A percentile compares a stretch with the other conserved stretches of the same genome.
These are phyloP conservation scores for Dissoconium aciculare DNA, from an alignment of 2,329 filamentous ascomycete genomes.

Conservation along the genomic window DNA sequence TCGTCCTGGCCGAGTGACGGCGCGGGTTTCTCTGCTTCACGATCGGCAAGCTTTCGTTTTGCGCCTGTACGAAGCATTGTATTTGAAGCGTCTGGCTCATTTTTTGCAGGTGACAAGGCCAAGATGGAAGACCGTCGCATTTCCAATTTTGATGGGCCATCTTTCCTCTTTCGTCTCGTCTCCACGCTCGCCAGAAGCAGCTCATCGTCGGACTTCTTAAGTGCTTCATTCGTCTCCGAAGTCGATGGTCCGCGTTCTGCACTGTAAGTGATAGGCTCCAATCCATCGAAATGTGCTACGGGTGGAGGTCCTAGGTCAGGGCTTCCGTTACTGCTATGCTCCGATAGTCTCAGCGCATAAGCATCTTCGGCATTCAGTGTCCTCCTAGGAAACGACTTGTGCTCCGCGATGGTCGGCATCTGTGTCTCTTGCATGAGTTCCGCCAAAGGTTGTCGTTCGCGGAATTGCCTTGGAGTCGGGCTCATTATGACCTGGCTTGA, in stretches of 20 bases:
- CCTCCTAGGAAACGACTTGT: conserved; percentile 50
- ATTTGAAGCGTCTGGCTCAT: conserved; percentile 21
- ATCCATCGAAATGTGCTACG: conserved; percentile 37
- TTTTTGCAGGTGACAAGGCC: conserved; percentile 25
- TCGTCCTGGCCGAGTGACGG: conserved; percentile 24
- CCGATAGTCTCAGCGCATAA: conserved; percentile 32
- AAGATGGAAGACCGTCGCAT: conserved; percentile 30
- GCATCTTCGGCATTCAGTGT: conserved; percentile 48
- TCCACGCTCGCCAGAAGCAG: conserved; percentile 32
- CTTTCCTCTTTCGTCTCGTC: conserved; percentile 37
- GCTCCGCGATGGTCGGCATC: conserved; percentile 54
- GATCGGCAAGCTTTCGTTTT: conserved; percentile 43
- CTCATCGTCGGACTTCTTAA: conserved; percentile 10
- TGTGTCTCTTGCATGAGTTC: conserved; percentile 24
- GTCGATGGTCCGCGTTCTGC: neutral
- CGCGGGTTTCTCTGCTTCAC: conserved; percentile 33
- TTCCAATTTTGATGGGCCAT: conserved; percentile 33
- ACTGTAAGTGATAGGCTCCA: conserved; percentile 24
- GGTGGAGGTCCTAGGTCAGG: conserved; percentile 52
- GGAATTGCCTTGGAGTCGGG: conserved; percentile 16
- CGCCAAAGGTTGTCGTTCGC: conserved; percentile 19
- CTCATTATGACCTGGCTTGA: conserved; percentile 11
- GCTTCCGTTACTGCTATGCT: conserved; percentile 40
- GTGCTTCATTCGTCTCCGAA: conserved; percentile 1
- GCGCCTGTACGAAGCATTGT: conserved; percentile 32